These are phyloP conservation scores for Nemophila menziesii DNA, from an alignment of 257 asterid genomes.

Conservation along the genomic window DNA sequence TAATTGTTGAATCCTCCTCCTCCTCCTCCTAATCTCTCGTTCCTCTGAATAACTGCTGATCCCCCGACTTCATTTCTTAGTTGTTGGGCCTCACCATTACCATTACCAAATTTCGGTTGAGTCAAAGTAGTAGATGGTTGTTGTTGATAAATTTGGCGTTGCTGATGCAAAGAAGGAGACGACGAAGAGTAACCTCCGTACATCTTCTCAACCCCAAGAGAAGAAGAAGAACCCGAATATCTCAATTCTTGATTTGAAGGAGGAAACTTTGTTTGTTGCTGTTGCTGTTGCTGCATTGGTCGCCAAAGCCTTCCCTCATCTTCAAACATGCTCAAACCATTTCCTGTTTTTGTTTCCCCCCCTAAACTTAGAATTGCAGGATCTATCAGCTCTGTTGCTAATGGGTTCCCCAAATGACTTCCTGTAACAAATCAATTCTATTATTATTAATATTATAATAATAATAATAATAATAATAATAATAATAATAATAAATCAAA, in stretches of 20 bases:
- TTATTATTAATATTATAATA: too few relatives aligned
- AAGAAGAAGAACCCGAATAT: constrained; percentile 23
- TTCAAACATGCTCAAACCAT: constrained; percentile 29
- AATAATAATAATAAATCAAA: constrained; percentile 1
- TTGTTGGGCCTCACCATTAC: constrained; percentile 33
- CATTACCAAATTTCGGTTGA: constrained; percentile 35
- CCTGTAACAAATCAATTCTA: constrained; percentile 51
- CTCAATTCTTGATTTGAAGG: constrained; percentile 32
- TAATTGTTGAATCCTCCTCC: constrained; percentile 33
- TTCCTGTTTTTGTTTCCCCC: constrained; percentile 30
- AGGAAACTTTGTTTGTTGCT: constrained; percentile 31
- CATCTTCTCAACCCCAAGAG: constrained; percentile 17
- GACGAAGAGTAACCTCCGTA: constrained; percentile 50
- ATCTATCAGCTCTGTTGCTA: constrained; percentile 39
- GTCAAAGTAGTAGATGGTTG: constrained; percentile 32
- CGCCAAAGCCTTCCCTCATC: constrained; percentile 59
- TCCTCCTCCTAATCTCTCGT: constrained; percentile 52
- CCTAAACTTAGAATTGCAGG: constrained; percentile 38
- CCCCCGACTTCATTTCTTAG: constrained; percentile 34
- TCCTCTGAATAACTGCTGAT: constrained; percentile 42
- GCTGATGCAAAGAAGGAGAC: constrained; percentile 38
- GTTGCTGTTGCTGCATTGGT: constrained; percentile 52
- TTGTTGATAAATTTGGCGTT: constrained; percentile 25
- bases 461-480: too few relatives aligned
- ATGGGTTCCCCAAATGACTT: constrained; percentile 24